Percentiles rank a stretch among this genome's conserved stretches.
Conservation (phyloP, 768 basidiomycete genomes). For the Russula foetens region DNA sequence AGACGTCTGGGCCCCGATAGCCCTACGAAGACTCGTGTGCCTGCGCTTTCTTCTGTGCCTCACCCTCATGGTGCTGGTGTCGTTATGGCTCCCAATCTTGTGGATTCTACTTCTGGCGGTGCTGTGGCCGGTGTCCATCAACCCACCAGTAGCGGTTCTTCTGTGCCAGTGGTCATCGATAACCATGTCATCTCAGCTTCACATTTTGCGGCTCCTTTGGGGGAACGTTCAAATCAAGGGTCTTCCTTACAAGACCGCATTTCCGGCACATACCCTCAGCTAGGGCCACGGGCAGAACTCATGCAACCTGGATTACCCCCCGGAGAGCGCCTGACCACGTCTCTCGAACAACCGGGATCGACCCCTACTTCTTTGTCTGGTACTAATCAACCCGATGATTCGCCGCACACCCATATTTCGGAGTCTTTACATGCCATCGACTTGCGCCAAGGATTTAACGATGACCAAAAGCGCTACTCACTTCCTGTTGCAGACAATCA, state of each 20-base stretch:
- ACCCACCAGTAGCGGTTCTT: not conserved
- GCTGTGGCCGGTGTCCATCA: not conserved
- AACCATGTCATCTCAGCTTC: conserved; percentile 11
- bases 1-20: not conserved
- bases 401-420: not conserved
- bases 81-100: not conserved
- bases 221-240: conserved; percentile 21
- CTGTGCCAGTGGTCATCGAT: not conserved
- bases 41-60: not conserved
- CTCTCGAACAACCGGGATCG: conserved; percentile 19
- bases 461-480: conserved; percentile 1
- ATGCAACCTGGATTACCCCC: conserved; percentile 13
- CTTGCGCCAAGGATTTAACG: not conserved
- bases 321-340: conserved; percentile 23
- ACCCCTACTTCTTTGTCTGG: conserved; percentile 3
- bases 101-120: not conserved
- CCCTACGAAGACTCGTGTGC: not conserved
- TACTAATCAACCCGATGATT: conserved; percentile 11
- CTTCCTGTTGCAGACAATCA: not conserved
- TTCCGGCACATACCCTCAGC: conserved; percentile 4
- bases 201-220: conserved; percentile 12
- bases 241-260: conserved; percentile 12
- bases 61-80: not conserved
- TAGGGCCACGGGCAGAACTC: not conserved
- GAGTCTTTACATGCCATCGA: not conserved